Evolutionary conservation across 208 protist genomes (phyloP).

Genomic region (Crithidia sp.): DNA sequence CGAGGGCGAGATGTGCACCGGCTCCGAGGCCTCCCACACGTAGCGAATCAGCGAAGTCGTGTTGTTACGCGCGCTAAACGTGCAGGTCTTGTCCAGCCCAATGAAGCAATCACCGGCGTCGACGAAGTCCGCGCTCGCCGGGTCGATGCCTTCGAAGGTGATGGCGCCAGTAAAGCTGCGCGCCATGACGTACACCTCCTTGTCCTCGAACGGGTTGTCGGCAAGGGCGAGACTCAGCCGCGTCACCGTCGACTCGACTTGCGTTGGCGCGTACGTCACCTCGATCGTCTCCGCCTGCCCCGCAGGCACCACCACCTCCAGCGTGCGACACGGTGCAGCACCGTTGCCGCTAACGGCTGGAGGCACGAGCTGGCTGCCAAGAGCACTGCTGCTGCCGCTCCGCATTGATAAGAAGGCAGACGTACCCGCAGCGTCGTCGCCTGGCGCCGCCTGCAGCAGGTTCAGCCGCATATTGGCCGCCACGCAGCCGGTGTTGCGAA

Average conservation of each 20-base stretch:
- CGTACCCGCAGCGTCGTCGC: not conserved
- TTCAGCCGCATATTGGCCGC: constrained; percentile 81
- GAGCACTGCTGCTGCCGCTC: constrained; percentile 23
- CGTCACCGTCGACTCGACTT: constrained; percentile 50
- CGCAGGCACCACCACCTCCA: constrained; percentile 67
- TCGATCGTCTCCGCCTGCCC: constrained; percentile 61
- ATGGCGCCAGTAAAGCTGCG: constrained; percentile 87
- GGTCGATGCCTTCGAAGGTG: constrained; percentile 92
- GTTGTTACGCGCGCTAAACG: constrained; percentile 90
- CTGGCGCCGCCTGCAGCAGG: constrained; percentile 20
- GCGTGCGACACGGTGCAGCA: not conserved
- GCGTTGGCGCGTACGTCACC: constrained; percentile 63
- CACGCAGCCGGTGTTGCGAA: constrained; percentile 91
- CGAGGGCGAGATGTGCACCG: constrained; percentile 42
- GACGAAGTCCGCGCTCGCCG: constrained; percentile 71
- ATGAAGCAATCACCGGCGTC: constrained; percentile 90
- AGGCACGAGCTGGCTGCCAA: no score
- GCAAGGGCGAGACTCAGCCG: constrained; percentile 76
- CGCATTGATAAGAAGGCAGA: constrained; percentile 46
- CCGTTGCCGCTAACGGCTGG: constrained; percentile 37
- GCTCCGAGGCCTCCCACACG: constrained; percentile 56
- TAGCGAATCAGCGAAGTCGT: constrained; percentile 76
- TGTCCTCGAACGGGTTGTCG: constrained; percentile 96
- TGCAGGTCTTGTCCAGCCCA: constrained; percentile 52
- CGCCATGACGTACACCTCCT: constrained; percentile 74